Evolutionary conservation across 1,139 yeast genomes (phyloP).

Genomic region (Pichia sp.): DNA sequence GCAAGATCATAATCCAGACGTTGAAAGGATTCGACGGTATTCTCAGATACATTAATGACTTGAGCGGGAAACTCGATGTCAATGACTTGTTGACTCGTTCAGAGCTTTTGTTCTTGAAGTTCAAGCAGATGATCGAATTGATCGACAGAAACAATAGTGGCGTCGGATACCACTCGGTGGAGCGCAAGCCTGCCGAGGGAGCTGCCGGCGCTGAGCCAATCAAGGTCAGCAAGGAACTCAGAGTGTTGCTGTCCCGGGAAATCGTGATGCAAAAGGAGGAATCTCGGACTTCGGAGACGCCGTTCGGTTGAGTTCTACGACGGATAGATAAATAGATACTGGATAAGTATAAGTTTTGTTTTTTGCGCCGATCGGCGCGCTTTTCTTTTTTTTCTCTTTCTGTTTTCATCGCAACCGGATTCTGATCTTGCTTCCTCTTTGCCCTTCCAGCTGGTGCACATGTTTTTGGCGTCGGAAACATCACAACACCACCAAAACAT

Average conservation of each 20-base stretch:
- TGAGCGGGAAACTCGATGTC: slow-evolving; percentile 65
- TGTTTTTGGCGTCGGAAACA: slow-evolving; percentile 16
- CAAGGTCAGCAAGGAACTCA: slow-evolving; percentile 48
- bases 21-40: slow-evolving; percentile 83
- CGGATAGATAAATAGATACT: background rate
- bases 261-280: slow-evolving; percentile 64
- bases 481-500: slow-evolving; percentile 22
- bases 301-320: slow-evolving; percentile 22
- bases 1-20: slow-evolving; percentile 70
- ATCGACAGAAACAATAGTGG: slow-evolving; percentile 57
- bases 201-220: background rate
- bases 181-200: background rate
- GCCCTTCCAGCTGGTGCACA: slow-evolving; percentile 9
- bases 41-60: slow-evolving; percentile 85
- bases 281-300: slow-evolving; percentile 40
- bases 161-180: slow-evolving; percentile 19
- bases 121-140: slow-evolving; percentile 71
- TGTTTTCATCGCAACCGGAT: background rate
- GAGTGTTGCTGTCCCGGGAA: slow-evolving; percentile 55
- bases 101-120: slow-evolving; percentile 75
- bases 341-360: background rate
- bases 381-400: too few species aligned
- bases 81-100: slow-evolving; percentile 74
- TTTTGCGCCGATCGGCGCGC: background rate
- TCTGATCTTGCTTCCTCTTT: background rate